phyloP scores from a whole-genome alignment of 2,329 filamentous ascomycete genomes.

The Talaromyces sp. region DNA sequence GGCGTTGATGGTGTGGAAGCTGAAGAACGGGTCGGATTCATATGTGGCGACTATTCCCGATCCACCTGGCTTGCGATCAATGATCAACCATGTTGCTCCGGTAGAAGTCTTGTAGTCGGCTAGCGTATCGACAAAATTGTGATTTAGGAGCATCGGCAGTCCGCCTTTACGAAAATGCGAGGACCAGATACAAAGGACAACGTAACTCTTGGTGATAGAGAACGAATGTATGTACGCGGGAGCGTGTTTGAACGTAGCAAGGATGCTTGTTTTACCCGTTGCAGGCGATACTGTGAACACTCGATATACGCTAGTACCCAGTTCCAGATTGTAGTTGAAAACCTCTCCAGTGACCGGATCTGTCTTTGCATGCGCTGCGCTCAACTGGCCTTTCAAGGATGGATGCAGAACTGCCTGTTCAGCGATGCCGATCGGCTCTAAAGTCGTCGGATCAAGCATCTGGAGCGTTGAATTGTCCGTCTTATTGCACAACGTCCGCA shows the following conservation, averaged over 20 bases:
- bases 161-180: slow-evolving; percentile 59
- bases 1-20: slow-evolving; percentile 75
- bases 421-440: slow-evolving; percentile 67
- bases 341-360: slow-evolving; percentile 71
- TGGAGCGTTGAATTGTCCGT: slow-evolving; percentile 57
- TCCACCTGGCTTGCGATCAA: slow-evolving; percentile 58
- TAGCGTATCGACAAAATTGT: slow-evolving; percentile 67
- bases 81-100: slow-evolving; percentile 66
- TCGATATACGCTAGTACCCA: slow-evolving; percentile 61
- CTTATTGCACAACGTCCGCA: slow-evolving; percentile 56
- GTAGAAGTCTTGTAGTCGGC: slow-evolving; percentile 56
- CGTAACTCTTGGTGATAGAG: slow-evolving; percentile 66
- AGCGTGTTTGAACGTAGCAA: slow-evolving; percentile 60
- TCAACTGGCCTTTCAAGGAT: slow-evolving; percentile 62
- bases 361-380: slow-evolving; percentile 66
- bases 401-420: slow-evolving; percentile 62
- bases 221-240: slow-evolving; percentile 80
- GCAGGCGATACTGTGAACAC: slow-evolving; percentile 63
- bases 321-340: slow-evolving; percentile 76
- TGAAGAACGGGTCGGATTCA: slow-evolving; percentile 66
- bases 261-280: slow-evolving; percentile 64
- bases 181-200: slow-evolving; percentile 70
- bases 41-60: slow-evolving; percentile 67
- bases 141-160: slow-evolving; percentile 58
- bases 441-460: slow-evolving; percentile 63